Evolutionary conservation across 1,284 basidiomycete genomes (phyloP), one percentile per base, ranked within the genome.

Genomic region (Cystobasidiaceae sp.): DNA sequence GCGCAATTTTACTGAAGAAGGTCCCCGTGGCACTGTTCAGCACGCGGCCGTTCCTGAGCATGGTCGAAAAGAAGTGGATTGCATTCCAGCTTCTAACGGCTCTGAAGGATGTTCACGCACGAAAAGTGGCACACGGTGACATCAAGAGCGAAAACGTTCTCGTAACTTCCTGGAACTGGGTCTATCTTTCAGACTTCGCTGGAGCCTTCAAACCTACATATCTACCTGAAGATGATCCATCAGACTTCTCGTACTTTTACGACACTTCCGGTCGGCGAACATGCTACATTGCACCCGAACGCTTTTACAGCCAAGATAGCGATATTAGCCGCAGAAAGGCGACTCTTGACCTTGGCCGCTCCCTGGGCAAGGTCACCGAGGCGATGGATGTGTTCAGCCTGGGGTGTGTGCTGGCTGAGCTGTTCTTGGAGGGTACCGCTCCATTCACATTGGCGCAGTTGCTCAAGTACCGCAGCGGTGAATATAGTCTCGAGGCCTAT

Each of bases 101-200:
- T 2, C 82, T 99, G 66, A 83, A 87, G 32, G 90, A 92, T 70
- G 85, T 90, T 0, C 84, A 90, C 25, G 86, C 85, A 59, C 85
- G 87, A 67, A 81, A 81, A 68, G 81, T 81, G 52, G 84, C 93
- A 1, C 96, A 98, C 77, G 96, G 96, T 13, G 94, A 98, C 75
- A 88, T 99, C 80, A 98, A 98, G 78, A 93, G 91, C 13, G 93
- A 97, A 78, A 99, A 99, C 76, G 86, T 99, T 66, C 84, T 98
- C 55, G 90, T 98, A 66, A 94, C 93, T 0, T 92, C 93, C 0
- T 96, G 92, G 82, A 92, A 97, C 71, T 92, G 90, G 83, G 83
- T 97, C 19, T 93, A 93, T 74, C 81, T 99, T 45, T 92, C 93
- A 51, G 96, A 98, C 79, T 97, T 98, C 76, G 90, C 94, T 0